These are phyloP conservation scores for Vachellia collinsii DNA, from an alignment of 306 rosid species.

Conservation along the genomic window DNA sequence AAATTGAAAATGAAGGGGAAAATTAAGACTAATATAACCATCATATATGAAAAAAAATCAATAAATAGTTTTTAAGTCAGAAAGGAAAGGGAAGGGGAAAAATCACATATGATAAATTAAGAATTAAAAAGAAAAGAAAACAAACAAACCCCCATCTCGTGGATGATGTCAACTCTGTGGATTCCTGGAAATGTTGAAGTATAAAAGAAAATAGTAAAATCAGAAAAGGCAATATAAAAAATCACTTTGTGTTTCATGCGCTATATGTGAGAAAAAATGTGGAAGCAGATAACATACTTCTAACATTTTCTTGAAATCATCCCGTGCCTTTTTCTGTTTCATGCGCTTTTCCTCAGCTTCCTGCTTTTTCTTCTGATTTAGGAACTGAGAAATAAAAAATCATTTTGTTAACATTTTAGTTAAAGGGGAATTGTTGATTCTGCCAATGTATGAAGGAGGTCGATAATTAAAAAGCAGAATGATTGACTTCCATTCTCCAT, in stretches of 20 bases:
- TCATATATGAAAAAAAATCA: background rate
- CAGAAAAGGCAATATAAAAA: constrained; percentile 37
- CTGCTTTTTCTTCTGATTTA: constrained; percentile 77
- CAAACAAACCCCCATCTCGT: constrained; percentile 78
- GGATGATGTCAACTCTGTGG: constrained; percentile 73
- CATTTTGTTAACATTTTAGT: constrained; percentile 1
- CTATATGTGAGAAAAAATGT: too few species aligned
- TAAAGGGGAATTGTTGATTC: constrained; percentile 16
- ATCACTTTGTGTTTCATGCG: too few species aligned
- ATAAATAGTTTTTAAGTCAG: background rate
- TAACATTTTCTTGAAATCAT: constrained; percentile 85
- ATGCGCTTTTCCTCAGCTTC: constrained; percentile 83
- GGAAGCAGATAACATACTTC: constrained; percentile 64
- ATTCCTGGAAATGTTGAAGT: constrained; percentile 63
- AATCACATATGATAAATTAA: constrained; percentile 25
- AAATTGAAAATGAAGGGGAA: constrained; percentile 32
- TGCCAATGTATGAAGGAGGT: background rate
- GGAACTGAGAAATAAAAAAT: constrained; percentile 57
- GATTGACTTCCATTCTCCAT: background rate
- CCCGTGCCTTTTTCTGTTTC: constrained; percentile 80
- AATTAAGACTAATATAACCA: constrained; percentile 26
- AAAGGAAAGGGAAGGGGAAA: constrained; percentile 10
- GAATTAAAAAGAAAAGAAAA: background rate
- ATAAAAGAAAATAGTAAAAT: constrained; percentile 29
- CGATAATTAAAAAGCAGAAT: constrained; percentile 7